Percentiles rank a stretch among this genome's conserved stretches.
These are phyloP conservation scores for Pythium sukuiense DNA, from an alignment of 352 stramenopile genomes.

Conservation along the genomic window DNA sequence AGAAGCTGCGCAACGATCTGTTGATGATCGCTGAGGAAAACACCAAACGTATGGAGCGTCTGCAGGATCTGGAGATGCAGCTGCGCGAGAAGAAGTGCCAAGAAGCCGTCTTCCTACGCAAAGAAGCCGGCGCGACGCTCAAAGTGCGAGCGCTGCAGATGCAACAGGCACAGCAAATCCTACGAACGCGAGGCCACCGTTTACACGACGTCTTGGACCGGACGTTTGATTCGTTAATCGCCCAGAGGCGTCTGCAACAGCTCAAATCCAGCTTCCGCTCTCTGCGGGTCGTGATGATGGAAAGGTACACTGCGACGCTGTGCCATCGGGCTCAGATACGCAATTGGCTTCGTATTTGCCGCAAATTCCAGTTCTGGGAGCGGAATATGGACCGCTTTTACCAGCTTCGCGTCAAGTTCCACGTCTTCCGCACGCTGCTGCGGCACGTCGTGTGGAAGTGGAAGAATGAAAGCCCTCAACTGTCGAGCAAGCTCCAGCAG, in stretches of 20 bases:
- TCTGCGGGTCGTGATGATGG: conserved; percentile 28
- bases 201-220: conserved; percentile 40
- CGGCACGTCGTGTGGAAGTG: conserved; percentile 29
- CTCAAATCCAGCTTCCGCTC: conserved; percentile 31
- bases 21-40: conserved; percentile 15
- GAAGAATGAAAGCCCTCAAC: conserved; percentile 22
- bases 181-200: conserved; percentile 32
- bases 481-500: conserved; percentile 12
- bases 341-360: conserved; percentile 35
- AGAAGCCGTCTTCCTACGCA: conserved; percentile 33
- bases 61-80: conserved; percentile 27
- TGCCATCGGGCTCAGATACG: conserved; percentile 33
- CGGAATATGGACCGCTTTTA: conserved; percentile 31
- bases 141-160: conserved; percentile 28
- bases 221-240: conserved; percentile 29
- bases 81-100: conserved; percentile 25
- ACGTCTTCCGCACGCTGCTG: conserved; percentile 29
- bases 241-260: conserved; percentile 16
- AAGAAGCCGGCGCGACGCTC: conserved; percentile 31
- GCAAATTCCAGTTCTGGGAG: conserved; percentile 30
- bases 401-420: conserved; percentile 30
- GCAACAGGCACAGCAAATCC: conserved; percentile 30
- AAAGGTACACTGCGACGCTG: conserved; percentile 25
- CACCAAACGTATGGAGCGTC: conserved; percentile 20
- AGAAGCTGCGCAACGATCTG: conserved; percentile 19